Evolutionary conservation across 768 basidiomycete genomes (phyloP).

Genomic region (Lactarius indigo): DNA sequence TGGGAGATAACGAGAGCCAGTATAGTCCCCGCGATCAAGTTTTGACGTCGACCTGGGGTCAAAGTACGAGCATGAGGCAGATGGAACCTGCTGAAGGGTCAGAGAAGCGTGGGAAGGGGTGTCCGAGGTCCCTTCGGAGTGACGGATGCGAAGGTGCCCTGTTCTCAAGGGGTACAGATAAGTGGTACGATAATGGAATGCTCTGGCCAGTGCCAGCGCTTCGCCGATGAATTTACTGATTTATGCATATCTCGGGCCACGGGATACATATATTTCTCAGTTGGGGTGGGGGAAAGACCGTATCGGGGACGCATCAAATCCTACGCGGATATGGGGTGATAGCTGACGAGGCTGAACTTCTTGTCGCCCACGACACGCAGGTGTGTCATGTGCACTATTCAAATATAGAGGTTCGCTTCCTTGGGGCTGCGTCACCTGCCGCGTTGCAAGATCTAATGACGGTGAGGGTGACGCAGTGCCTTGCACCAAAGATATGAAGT

Average conservation of each 20-base stretch:
- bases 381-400: constrained; percentile 8
- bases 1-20: background rate
- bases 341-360: constrained; percentile 1
- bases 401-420: constrained; percentile 5
- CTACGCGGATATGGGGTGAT: constrained; percentile 11
- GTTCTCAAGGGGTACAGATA: constrained; percentile 18
- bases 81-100: background rate
- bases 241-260: constrained; percentile 2
- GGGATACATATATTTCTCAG: constrained; percentile 4
- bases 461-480: constrained; percentile 11
- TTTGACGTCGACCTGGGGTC: background rate
- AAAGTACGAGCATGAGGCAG: constrained; percentile 6
- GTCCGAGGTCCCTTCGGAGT: constrained; percentile 20
- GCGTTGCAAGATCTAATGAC: background rate
- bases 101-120: constrained; percentile 2
- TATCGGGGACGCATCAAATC: constrained; percentile 15
- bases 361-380: constrained; percentile 1
- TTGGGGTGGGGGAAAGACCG: constrained; percentile 9
- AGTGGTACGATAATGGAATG: constrained; percentile 15
- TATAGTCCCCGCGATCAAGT: background rate
- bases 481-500: background rate
- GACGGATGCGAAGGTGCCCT: constrained; percentile 16
- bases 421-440: constrained; percentile 14
- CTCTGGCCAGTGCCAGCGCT: constrained; percentile 23
- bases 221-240: constrained; percentile 11